Base-by-base conservation (phyloP, 192 early-diverging fungal species). In the Dimargaris xerosporica region DNA sequence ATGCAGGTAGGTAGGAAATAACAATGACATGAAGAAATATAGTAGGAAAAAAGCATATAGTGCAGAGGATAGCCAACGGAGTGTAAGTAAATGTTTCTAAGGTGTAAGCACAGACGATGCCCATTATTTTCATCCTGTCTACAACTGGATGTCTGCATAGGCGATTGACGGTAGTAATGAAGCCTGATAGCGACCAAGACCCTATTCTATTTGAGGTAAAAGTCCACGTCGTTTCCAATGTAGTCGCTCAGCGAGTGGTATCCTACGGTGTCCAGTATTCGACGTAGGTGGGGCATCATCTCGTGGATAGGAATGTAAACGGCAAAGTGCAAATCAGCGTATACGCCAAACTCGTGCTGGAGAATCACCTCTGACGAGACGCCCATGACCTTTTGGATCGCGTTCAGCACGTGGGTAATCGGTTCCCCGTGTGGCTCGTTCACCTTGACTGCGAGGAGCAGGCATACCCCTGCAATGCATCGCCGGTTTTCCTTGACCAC, bases 201-300 rank as follows among this genome's bases (percentile, higher is more conserved):
- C 21, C 28, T 26, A 11, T 50, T 0, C 50, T 52, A 60, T 23
- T 43, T 26, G 34, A 60, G 19, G 42, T 60, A 60, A 43, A 60
- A 60, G n/a, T 30, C 42, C 7, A 21, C n/a, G 39, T 60, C 58
- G 23, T 34, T 44, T 12, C 58, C 58, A 0, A 60, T 44, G 16
- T 60, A 60, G 1, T 60, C 58, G 13, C 43, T 30, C n/a, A 60
- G 28, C 34, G 58, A 25, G 42, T 44, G 17, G n/a, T 42, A 76
- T 75, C 83, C 83, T 62, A 78, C 66, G 9, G 73, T 73, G 44
- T 79, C 73, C 39, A 91, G 78, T 69, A 96, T 86, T 50, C 87
- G 82, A 62, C 91, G 80, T 62, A 99, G 83, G 69, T 99, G 96
- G 0, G 96, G 94, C 80, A 91, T 82, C 44, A 96, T 85, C 71